Base-by-base conservation (phyloP, 495 filamentous ascomycete genomes). In the Aspergillus coremiiformis region DNA sequence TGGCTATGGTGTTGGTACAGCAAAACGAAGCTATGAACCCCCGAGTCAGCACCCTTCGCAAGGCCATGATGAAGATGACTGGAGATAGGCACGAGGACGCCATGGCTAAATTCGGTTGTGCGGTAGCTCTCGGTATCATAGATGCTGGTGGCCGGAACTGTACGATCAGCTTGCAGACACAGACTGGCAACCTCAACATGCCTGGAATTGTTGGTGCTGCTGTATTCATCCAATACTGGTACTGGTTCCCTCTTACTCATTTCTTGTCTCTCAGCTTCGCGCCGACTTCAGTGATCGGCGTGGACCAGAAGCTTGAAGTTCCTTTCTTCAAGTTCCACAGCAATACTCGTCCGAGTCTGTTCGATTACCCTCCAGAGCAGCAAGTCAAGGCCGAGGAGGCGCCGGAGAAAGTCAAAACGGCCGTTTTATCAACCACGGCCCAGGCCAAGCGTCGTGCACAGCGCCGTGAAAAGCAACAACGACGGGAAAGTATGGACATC, bases 141-240 rank as follows among this genome's bases (percentile, higher is more conserved):
- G 94, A 99, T 71, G 94, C 94, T 53, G 94, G 94, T 61, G 94
- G 94, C 44, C 86, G 94, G 17, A 99, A 99, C 69, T 97, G 93
- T 77, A 95, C 94, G 12, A 96, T 99, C 55, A 90, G 91, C 41
- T 77, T 99, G 47, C 93, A 97, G 65, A 99, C 94, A 1, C 92
- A 94, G 72, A 96, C 93, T 0, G 94, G 94, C 50, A 99, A 96
- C 60, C 78, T 99, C 54, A 96, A 97, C 74, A 93, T 97, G 89
- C 81, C 89, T 15, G 94, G 88, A 51, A 93, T 97, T 52, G 91
- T 99, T 19, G 94, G 94, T 54, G 95, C 95, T 82, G 90, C 90
- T 35, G 86, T 99, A 23, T 99, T 99, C 73, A 93, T 89, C 6
- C 94, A 99, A 67, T 99, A 99, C 73, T 99, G 94, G 94, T 99